phyloP scores from a whole-genome alignment of 805 yeast genomes.

The Wickerhamomyces alni region DNA sequence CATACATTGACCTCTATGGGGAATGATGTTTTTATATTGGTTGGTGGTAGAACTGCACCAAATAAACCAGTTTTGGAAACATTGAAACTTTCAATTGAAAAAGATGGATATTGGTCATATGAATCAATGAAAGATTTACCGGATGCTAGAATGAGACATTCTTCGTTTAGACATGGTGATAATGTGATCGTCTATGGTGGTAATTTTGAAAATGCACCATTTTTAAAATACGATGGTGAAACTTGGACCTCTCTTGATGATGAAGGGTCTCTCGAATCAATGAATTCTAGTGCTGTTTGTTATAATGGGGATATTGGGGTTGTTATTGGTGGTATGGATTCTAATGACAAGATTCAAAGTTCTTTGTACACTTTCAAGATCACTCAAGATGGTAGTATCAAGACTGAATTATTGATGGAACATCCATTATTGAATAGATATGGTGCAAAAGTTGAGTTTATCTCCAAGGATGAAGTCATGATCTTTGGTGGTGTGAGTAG shows the following conservation, averaged over 20 bases:
- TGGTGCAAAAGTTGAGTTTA: conserved; percentile 37
- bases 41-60: conserved; percentile 71
- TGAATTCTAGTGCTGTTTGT: conserved; percentile 32
- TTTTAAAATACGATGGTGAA: conserved; percentile 15
- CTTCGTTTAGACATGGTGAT: conserved; percentile 27
- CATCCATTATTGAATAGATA: conserved; percentile 37
- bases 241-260: conserved; percentile 3
- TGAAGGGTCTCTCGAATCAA: conserved; percentile 12
- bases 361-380: conserved; percentile 29
- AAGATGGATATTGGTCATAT: conserved; percentile 33
- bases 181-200: conserved; percentile 51
- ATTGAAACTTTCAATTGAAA: conserved; percentile 31
- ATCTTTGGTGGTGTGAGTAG: conserved; percentile 57
- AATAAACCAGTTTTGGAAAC: conserved; percentile 36
- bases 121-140: conserved; percentile 31
- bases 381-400: conserved; percentile 18
- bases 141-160: conserved; percentile 45
- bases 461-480: conserved; percentile 30
- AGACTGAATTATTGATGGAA: conserved; percentile 12
- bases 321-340: conserved; percentile 42
- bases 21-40: conserved; percentile 29
- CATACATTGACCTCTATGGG: conserved; percentile 41
- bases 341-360: conserved; percentile 18
- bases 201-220: conserved; percentile 14
- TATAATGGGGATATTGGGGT: conserved; percentile 31